A percentile compares a stretch with the other conserved stretches of the same genome.
phyloP scores from a whole-genome alignment of 1,284 basidiomycete species.

The Porodaedalea pini region DNA sequence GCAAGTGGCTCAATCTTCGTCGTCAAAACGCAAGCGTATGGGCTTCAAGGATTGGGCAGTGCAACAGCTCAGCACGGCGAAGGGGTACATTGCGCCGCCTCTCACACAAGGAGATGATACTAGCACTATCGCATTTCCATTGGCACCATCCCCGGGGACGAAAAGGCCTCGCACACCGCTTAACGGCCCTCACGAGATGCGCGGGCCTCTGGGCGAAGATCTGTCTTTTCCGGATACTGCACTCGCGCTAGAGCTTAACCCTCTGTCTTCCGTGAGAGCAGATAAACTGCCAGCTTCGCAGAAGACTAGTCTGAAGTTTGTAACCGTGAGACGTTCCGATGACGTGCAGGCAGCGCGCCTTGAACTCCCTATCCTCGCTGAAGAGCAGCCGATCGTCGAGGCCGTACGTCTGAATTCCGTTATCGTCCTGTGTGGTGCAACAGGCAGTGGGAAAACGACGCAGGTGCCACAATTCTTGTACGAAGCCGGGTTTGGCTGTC shows the following conservation, averaged over 20 bases:
- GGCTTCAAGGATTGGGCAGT: conserved; percentile 86
- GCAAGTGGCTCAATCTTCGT: conserved; percentile 12
- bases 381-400: conserved; percentile 95
- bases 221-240: conserved; percentile 58
- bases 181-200: conserved; percentile 40
- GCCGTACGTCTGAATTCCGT: conserved; percentile 83
- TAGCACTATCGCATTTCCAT: not conserved
- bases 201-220: conserved; percentile 67
- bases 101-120: conserved; percentile 23
- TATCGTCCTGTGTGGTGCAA: conserved; percentile 77
- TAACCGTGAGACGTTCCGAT: conserved; percentile 65
- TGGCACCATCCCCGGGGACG: conserved; percentile 24
- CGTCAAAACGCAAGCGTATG: conserved; percentile 39
- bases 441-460: conserved; percentile 97
- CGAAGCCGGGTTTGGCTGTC: conserved; percentile 92
- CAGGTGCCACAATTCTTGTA: conserved; percentile 93
- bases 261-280: conserved; percentile 7
- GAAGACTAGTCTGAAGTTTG: conserved; percentile 37
- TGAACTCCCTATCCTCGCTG: conserved; percentile 84
- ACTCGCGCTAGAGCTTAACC: conserved; percentile 52
- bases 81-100: conserved; percentile 43
- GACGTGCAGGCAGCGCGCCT: conserved; percentile 80
- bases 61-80: conserved; percentile 63
- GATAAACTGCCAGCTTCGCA: conserved; percentile 5
- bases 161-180: conserved; percentile 43